Percentiles rank a stretch among this genome's conserved stretches.
Conservation (phyloP, 2,329 filamentous ascomycete species). For the Rosellinia necatrix region DNA sequence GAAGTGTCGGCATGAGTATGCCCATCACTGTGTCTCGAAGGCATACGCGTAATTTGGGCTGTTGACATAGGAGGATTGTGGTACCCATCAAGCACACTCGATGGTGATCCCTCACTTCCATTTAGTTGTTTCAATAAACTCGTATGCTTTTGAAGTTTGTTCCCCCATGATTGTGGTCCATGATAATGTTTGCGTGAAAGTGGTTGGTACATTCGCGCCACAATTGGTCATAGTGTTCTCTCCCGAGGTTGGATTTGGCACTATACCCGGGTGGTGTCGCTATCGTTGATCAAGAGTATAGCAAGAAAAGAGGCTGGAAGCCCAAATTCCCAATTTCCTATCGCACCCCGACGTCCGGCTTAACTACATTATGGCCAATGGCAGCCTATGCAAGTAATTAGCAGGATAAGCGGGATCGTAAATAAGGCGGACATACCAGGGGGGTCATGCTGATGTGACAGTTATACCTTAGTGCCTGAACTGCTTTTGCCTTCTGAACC, state of each 20-base stretch:
- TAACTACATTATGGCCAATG: too few species aligned
- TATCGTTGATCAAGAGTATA: too few species aligned
- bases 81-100: background rate
- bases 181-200: background rate
- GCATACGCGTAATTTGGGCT: background rate
- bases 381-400: too few species aligned
- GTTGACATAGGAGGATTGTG: background rate
- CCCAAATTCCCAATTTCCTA: too few species aligned
- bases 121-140: constrained; percentile 9
- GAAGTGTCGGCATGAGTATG: background rate
- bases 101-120: background rate
- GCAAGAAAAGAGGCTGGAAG: too few species aligned
- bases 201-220: background rate
- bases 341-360: too few species aligned
- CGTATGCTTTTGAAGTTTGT: constrained; percentile 11
- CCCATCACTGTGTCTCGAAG: background rate
- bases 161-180: constrained; percentile 5
- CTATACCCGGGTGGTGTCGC: background rate
- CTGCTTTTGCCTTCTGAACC: too few species aligned
- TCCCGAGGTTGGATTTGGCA: background rate
- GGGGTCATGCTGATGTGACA: too few species aligned
- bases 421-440: too few species aligned
- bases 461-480: too few species aligned
- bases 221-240: background rate
- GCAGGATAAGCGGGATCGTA: too few species aligned